These are phyloP conservation scores for Iris macrosiphon DNA, from an alignment of 106 monocot genomes.

Conservation along the genomic window DNA sequence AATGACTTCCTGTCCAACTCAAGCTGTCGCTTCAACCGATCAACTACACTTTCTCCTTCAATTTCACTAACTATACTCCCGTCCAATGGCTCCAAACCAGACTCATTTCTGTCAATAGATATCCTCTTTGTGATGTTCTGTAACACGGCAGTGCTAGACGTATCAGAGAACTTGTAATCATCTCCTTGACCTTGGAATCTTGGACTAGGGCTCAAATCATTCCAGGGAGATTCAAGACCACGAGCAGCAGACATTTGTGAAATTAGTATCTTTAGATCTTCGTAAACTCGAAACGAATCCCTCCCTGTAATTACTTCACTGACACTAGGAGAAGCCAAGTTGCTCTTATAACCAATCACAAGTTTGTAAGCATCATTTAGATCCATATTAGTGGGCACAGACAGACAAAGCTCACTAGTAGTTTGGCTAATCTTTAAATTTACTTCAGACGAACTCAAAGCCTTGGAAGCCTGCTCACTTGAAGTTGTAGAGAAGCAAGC, in stretches of 20 bases:
- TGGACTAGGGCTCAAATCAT: constrained; percentile 9
- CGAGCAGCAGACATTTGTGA: constrained; percentile 6
- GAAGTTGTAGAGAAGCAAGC: neutral
- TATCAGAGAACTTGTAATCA: constrained; percentile 27
- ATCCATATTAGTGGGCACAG: constrained; percentile 25
- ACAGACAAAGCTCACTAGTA: constrained; percentile 12
- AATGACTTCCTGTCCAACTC: constrained; percentile 81
- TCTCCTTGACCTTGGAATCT: constrained; percentile 5
- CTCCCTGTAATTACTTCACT: constrained; percentile 39
- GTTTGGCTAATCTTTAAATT: neutral
- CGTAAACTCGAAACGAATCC: constrained; percentile 50
- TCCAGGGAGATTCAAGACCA: constrained; percentile 7
- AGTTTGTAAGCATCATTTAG: constrained; percentile 69
- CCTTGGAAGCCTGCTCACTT: constrained; percentile 14
- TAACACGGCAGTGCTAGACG: constrained; percentile 19
- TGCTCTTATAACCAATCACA: constrained; percentile 26
- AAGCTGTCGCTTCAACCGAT: constrained; percentile 55
- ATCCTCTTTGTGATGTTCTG: constrained; percentile 46
- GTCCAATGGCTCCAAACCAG: constrained; percentile 58
- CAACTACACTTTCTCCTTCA: constrained; percentile 61
- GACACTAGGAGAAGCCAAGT: constrained; percentile 26
- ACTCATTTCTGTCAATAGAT: constrained; percentile 48
- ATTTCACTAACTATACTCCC: constrained; percentile 70
- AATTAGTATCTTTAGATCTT: constrained; percentile 37
- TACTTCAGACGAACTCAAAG: constrained; percentile 1